Conservation (phyloP, 345 rosid species). For the Sisymbrium altissimum region DNA sequence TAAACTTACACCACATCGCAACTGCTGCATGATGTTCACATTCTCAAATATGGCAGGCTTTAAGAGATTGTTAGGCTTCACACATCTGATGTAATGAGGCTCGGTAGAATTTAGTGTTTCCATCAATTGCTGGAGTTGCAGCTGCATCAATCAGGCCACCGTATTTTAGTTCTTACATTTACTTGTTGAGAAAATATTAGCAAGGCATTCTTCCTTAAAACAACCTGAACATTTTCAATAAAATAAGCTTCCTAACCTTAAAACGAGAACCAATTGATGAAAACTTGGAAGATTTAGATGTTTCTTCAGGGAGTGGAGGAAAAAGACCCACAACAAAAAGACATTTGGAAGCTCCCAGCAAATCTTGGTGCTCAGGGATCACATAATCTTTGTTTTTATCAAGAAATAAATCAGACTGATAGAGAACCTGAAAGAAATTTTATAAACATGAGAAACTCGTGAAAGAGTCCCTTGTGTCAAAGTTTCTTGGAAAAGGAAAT, state of each 20-base stretch:
- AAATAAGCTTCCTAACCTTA: conserved; percentile 47
- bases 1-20: conserved; percentile 90
- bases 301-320: conserved; percentile 83
- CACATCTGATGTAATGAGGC: conserved; percentile 97
- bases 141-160: conserved; percentile 52
- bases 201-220: neutral
- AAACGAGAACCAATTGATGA: conserved; percentile 95
- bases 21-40: conserved; percentile 91
- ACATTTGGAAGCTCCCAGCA: conserved; percentile 74
- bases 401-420: conserved; percentile 92
- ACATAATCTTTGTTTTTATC: conserved; percentile 98
- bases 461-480: neutral
- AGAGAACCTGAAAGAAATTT: conserved; percentile 57
- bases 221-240: neutral
- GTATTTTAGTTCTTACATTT: conserved; percentile 23
- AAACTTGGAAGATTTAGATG: conserved; percentile 89
- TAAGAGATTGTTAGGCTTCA: conserved; percentile 89
- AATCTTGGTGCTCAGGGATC: conserved; percentile 92
- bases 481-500: neutral
- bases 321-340: conserved; percentile 88
- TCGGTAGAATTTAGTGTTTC: conserved; percentile 91
- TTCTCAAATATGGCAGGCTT: conserved; percentile 96
- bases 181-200: neutral
- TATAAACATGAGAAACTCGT: neutral
- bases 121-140: conserved; percentile 86